Base-by-base conservation (phyloP, 192 early-diverging fungal genomes). In the Gonapodya sp. region DNA sequence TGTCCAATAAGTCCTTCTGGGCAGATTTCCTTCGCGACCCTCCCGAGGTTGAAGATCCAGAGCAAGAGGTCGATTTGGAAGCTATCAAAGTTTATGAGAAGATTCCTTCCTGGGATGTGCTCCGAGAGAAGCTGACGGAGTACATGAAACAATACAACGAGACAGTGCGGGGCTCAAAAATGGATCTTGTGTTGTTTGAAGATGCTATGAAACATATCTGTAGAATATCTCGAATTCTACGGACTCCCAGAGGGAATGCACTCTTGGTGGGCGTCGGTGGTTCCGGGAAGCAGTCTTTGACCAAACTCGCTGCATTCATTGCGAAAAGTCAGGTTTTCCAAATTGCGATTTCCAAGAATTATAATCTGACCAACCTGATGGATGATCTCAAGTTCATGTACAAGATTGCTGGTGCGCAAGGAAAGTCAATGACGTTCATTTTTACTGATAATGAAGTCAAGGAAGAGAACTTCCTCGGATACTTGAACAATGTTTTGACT, bases 341-440 rank as follows among this genome's bases (percentile, higher is more conserved):
- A 80, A 91, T 91, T 81, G 85, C 89, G 34, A 91, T 91, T 73
- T 88, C 90, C 0, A 91, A 91, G 82, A 91, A 85, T 73, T 91
- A 91, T 83, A 82, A 83, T 72, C 83, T 79, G 2, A 81, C 85
- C n/a, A 91, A 91, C 78, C 82, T 91, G 82, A 91, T 91, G 90
- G 90, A 91, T 87, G 90, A 91, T 78, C 83, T 91, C 35, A 91
- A 91, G 81, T 85, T 89, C 81, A 91, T 91, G 89, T 91, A 89
- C 85, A 91, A 91, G 78, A 80, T 89, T 72, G 89, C 90, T 1
- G 90, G 90, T 31, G 87, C 89, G 1, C 83, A 85, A 72, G 90
- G 89, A 18, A 89, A 88, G 64, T 87, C 88, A 1, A 82, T 91
- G 36, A 91, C 89, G 0, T 91, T 91, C 73, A 89, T 91, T 35